A percentile compares a stretch with the other conserved stretches of the same genome.
These are phyloP conservation scores for Trametes cinnabarina DNA, from an alignment of 768 basidiomycete genomes.

Conservation along the genomic window DNA sequence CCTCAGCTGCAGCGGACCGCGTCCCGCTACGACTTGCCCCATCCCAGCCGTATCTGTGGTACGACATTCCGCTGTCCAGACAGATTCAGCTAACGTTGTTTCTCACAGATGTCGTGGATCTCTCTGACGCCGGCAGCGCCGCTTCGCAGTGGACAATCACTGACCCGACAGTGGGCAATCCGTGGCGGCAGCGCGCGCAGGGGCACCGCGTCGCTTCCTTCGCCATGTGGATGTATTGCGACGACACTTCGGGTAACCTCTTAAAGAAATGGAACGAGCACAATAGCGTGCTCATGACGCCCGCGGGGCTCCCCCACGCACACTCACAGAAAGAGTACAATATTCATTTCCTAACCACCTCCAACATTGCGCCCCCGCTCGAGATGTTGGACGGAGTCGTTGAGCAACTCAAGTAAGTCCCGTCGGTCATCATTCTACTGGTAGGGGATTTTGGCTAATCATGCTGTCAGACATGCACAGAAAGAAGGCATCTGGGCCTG, in stretches of 20 bases:
- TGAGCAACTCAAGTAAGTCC: conserved; percentile 30
- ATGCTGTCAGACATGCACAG: conserved; percentile 22
- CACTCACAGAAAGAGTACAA: conserved; percentile 34
- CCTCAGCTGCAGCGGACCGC: too few relatives aligned
- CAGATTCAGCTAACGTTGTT: too few relatives aligned
- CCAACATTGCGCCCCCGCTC: conserved; percentile 40
- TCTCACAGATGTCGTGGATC: too few relatives aligned
- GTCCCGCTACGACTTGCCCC: too few relatives aligned
- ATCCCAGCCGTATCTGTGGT: too few relatives aligned
- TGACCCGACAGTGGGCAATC: conserved; percentile 2
- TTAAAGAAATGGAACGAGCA: conserved; percentile 48
- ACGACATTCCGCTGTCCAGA: too few relatives aligned
- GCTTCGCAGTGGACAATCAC: not conserved
- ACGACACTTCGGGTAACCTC: conserved; percentile 43
- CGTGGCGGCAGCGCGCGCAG: conserved; percentile 1
- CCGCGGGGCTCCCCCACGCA: conserved; percentile 36
- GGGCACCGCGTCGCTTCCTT: conserved; percentile 28
- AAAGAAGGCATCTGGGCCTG: conserved; percentile 37
- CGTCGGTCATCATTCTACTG: too few relatives aligned
- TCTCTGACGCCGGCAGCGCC: not conserved
- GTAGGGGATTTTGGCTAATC: too few relatives aligned
- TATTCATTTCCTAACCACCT: conserved; percentile 42
- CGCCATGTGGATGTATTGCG: conserved; percentile 42
- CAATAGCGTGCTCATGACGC: conserved; percentile 38
- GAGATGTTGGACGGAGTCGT: conserved; percentile 41